Conservation (phyloP, 176 grass and related monocot species). For the Triticum monococcum region DNA sequence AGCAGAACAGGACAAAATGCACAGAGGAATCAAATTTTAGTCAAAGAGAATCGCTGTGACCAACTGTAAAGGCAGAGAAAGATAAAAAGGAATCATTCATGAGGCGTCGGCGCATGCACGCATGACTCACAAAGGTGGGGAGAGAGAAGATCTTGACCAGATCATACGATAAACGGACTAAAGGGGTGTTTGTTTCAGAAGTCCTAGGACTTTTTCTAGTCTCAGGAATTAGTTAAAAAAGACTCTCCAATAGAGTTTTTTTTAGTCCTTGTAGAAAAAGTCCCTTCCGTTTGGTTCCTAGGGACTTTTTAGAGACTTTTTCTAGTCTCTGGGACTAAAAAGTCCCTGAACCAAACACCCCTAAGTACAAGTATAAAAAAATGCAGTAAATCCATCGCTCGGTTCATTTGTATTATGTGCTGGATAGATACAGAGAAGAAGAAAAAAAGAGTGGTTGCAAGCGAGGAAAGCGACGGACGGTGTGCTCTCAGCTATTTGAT, state of each 20-base stretch:
- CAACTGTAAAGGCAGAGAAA: neutral
- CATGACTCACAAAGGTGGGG: neutral
- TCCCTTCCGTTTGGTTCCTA: no score
- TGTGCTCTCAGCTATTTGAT: neutral
- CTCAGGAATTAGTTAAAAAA: no score
- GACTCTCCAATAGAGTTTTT: no score
- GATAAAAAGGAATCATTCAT: neutral
- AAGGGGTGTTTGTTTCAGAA: no score
- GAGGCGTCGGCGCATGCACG: neutral
- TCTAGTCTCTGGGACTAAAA: no score
- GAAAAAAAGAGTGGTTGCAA: slow-evolving; percentile 32
- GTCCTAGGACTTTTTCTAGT: no score
- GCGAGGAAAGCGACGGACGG: slow-evolving; percentile 28
- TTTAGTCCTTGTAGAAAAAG: no score
- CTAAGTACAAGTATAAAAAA: neutral
- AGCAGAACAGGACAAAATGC: neutral
- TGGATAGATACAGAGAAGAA: neutral
- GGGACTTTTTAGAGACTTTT: no score
- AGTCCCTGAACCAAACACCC: no score
- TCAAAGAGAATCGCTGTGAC: neutral
- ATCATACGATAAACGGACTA: neutral
- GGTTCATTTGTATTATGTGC: neutral
- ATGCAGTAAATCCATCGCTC: neutral
- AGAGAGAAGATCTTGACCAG: slow-evolving; percentile 19
- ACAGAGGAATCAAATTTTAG: neutral